phyloP scores from a whole-genome alignment of 768 basidiomycete genomes.

The Leccinum rimulosum region DNA sequence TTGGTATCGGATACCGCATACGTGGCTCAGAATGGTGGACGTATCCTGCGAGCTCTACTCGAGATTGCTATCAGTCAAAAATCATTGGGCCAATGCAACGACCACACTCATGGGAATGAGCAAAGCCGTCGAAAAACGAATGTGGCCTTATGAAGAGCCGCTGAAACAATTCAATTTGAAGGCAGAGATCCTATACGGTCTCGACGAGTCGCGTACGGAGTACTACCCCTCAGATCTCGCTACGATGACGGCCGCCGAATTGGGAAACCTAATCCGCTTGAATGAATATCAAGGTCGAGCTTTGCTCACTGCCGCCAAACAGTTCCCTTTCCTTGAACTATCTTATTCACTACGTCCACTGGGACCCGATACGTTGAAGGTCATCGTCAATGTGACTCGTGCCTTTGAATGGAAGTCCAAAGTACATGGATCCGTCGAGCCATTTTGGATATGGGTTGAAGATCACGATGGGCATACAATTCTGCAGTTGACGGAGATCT shows the following conservation, averaged over 20 bases:
- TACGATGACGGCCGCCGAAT: constrained; percentile 55
- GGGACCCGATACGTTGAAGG: constrained; percentile 76
- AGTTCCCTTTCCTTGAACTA: constrained; percentile 76
- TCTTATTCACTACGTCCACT: constrained; percentile 75
- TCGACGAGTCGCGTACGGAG: constrained; percentile 81
- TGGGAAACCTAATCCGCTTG: constrained; percentile 80
- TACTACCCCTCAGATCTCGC: constrained; percentile 73
- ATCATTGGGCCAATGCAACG: constrained; percentile 83
- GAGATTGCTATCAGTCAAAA: constrained; percentile 93
- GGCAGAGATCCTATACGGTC: constrained; percentile 70
- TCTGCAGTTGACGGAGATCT: constrained; percentile 71
- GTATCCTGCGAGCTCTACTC: constrained; percentile 90
- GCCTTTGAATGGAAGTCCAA: constrained; percentile 79
- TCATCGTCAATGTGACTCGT: constrained; percentile 60
- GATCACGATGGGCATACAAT: constrained; percentile 80
- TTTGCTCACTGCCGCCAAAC: constrained; percentile 73
- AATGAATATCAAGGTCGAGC: constrained; percentile 85
- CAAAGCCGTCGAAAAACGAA: constrained; percentile 87
- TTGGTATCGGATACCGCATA: constrained; percentile 94
- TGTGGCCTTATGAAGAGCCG: constrained; percentile 96
- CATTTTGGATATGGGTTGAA: constrained; percentile 97
- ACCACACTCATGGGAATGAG: constrained; percentile 83
- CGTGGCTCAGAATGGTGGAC: constrained; percentile 90
- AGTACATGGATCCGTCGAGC: constrained; percentile 72
- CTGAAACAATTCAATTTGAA: constrained; percentile 79